These are phyloP conservation scores for Nephelium lappaceum DNA, from an alignment of 345 rosid genomes.

Conservation along the genomic window DNA sequence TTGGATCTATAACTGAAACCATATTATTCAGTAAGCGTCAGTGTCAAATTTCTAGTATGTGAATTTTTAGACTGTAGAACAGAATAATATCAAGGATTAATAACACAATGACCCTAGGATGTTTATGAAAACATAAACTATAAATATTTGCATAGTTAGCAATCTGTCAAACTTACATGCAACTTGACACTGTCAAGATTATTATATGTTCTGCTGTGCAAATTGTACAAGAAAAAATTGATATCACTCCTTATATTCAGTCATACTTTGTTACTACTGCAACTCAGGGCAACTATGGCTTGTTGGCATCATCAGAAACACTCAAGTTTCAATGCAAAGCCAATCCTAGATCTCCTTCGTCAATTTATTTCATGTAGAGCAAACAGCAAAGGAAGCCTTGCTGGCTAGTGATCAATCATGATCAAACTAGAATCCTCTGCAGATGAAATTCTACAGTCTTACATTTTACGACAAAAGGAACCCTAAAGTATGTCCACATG, in stretches of 20 bases:
- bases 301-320: conserved; percentile 7
- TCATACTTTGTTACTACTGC: neutral
- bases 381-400: neutral
- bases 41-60: neutral
- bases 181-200: neutral
- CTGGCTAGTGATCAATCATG: conserved; percentile 8
- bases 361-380: neutral
- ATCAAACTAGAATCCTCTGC: neutral
- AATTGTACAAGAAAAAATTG: neutral
- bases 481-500: neutral
- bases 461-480: neutral
- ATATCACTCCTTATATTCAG: neutral
- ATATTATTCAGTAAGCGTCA: conserved; percentile 8
- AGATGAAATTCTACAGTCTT: neutral
- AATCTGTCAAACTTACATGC: neutral
- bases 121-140: neutral
- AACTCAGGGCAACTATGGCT: neutral
- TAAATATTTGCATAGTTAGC: neutral
- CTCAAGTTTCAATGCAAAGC: neutral
- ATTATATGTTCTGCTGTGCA: neutral
- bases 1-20: conserved; percentile 31
- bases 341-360: neutral
- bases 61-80: neutral
- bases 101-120: neutral
- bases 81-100: neutral